phyloP scores from a whole-genome alignment of 495 filamentous ascomycete genomes.

The Penicillium goetzii region DNA sequence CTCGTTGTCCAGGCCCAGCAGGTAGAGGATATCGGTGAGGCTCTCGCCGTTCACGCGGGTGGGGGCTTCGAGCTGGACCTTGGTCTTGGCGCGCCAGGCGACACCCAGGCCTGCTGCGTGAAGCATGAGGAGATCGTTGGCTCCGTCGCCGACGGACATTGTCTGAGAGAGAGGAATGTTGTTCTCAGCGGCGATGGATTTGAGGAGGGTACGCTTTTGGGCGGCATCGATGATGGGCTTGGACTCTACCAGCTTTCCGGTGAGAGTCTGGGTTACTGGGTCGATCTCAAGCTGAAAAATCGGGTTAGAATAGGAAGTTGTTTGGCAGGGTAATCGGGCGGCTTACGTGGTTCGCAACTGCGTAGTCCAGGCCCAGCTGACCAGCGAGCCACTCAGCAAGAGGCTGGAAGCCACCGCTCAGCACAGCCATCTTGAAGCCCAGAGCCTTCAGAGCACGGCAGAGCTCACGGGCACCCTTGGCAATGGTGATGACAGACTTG shows the following conservation, averaged over 20 bases:
- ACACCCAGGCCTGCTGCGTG: slow-evolving; percentile 83
- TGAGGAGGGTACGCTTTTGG: slow-evolving; percentile 75
- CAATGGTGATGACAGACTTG: slow-evolving; percentile 70
- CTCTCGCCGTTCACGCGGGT: slow-evolving; percentile 79
- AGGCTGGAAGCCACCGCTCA: slow-evolving; percentile 90
- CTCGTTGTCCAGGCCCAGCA: slow-evolving; percentile 74
- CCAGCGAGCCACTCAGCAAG: slow-evolving; percentile 83
- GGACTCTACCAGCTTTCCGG: slow-evolving; percentile 70
- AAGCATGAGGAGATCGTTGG: slow-evolving; percentile 96
- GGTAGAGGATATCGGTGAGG: slow-evolving; percentile 78
- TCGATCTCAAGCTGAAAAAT: slow-evolving; percentile 64
- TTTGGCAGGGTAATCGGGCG: background rate
- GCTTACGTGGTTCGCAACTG: slow-evolving; percentile 77
- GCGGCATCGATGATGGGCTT: slow-evolving; percentile 81
- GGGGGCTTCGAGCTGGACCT: slow-evolving; percentile 84
- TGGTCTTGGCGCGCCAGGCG: slow-evolving; percentile 91
- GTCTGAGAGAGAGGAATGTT: slow-evolving; percentile 73
- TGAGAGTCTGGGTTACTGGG: slow-evolving; percentile 66
- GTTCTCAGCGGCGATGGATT: slow-evolving; percentile 75
- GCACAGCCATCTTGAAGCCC: slow-evolving; percentile 83
- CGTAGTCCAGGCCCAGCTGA: slow-evolving; percentile 81
- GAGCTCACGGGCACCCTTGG: slow-evolving; percentile 76
- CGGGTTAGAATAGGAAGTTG: slow-evolving; percentile 6
- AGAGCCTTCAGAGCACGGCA: slow-evolving; percentile 70
- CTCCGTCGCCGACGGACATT: slow-evolving; percentile 88